phyloP scores from a whole-genome alignment of 768 basidiomycete genomes.

The Russula griseocarnosa region DNA sequence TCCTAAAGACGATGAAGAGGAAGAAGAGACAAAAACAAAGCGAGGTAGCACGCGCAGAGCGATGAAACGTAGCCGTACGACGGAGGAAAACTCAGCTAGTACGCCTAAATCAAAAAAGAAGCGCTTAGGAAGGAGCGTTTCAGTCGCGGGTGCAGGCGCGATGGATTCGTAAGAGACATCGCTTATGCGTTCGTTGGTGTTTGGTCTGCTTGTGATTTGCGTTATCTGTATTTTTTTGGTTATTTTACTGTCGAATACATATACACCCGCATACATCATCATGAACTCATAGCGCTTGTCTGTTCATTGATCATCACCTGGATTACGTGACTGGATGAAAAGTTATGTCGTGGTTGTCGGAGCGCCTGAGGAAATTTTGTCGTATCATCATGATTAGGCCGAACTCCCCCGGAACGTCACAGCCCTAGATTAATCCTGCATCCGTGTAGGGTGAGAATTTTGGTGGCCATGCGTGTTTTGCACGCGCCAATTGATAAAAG shows the following conservation, averaged over 20 bases:
- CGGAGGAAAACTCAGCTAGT: constrained; percentile 16
- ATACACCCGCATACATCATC: not conserved
- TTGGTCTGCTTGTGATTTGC: not conserved
- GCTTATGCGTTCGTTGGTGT: not conserved
- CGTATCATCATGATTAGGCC: not conserved
- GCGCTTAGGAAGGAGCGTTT: constrained; percentile 22
- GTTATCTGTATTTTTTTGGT: not conserved
- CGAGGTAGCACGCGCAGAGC: constrained; percentile 12
- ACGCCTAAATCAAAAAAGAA: constrained; percentile 24
- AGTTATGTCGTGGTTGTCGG: not conserved
- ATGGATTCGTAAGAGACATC: constrained; percentile 11
- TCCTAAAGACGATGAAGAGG: constrained; percentile 13
- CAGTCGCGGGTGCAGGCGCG: constrained; percentile 17
- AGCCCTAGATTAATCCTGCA: not conserved
- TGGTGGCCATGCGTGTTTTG: not conserved
- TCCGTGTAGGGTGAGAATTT: not conserved
- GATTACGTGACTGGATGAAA: not conserved
- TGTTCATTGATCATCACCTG: not conserved
- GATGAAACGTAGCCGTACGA: constrained; percentile 25
- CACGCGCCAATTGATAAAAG: not conserved
- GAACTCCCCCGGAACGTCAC: not conserved
- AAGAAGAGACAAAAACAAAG: constrained; percentile 12
- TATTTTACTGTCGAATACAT: not conserved
- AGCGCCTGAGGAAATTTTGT: not conserved
- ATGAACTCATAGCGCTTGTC: not conserved